Evolutionary conservation across 371 early-diverging fungal genomes (phyloP).

Genomic region (Syncephalastrum monosporum): DNA sequence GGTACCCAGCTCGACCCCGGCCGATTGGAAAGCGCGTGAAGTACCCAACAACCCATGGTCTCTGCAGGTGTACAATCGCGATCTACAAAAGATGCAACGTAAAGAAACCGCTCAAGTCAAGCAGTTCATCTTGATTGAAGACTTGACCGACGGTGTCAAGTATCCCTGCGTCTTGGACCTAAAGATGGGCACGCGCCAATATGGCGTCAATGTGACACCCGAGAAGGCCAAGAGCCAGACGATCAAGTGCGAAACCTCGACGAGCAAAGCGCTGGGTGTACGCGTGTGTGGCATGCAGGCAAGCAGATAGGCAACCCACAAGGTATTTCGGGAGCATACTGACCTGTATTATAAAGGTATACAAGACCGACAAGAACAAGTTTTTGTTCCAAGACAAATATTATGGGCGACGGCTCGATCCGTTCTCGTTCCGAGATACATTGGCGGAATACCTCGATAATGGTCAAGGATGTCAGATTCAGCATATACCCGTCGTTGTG

Average conservation of each 20-base stretch:
- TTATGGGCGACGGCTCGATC: constrained; percentile 82
- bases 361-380: constrained; percentile 65
- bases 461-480: constrained; percentile 66
- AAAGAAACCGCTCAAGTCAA: constrained; percentile 57
- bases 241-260: constrained; percentile 86
- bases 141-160: constrained; percentile 84
- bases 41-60: constrained; percentile 34
- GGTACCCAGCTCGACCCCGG: neutral
- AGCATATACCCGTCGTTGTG: constrained; percentile 80
- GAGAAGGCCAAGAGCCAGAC: constrained; percentile 87
- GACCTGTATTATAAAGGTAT: constrained; percentile 54
- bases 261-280: constrained; percentile 88
- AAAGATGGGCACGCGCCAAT: constrained; percentile 98
- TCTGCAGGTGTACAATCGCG: constrained; percentile 35
- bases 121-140: constrained; percentile 71
- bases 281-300: constrained; percentile 98
- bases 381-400: constrained; percentile 91
- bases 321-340: neutral
- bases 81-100: constrained; percentile 28
- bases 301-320: constrained; percentile 15
- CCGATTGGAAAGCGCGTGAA: constrained; percentile 10
- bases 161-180: constrained; percentile 94
- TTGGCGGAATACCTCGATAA: constrained; percentile 86
- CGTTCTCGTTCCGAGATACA: constrained; percentile 73
- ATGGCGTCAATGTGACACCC: constrained; percentile 84